These are phyloP conservation scores for Solanum piurae DNA, from an alignment of 257 asterid species.

Conservation along the genomic window DNA sequence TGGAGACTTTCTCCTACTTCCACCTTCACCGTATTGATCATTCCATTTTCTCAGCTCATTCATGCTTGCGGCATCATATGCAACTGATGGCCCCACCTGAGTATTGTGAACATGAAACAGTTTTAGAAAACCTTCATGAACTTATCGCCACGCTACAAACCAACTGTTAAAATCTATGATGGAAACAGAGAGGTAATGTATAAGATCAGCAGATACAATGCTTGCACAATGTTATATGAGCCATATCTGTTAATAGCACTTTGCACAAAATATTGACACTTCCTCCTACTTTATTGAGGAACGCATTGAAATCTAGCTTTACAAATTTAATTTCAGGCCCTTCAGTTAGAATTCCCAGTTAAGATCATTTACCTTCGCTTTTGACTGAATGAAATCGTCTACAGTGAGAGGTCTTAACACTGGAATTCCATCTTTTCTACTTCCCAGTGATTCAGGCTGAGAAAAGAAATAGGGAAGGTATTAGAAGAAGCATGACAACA, in stretches of 20 bases:
- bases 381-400: constrained; percentile 70
- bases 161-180: not conserved
- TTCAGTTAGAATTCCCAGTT: not conserved
- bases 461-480: not conserved
- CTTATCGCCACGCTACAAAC: not conserved
- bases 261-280: not conserved
- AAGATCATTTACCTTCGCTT: constrained; percentile 60
- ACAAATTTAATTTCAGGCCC: not conserved
- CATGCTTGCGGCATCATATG: constrained; percentile 91
- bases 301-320: not conserved
- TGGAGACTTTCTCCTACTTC: constrained; percentile 82
- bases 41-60: constrained; percentile 95
- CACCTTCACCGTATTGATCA: constrained; percentile 96
- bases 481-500: not conserved
- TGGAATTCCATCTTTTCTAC: constrained; percentile 23
- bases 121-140: not conserved
- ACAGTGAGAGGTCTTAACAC: constrained; percentile 49
- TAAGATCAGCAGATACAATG: not conserved
- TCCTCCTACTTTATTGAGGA: not conserved
- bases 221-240: not conserved
- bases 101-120: not conserved
- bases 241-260: not conserved
- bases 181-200: not conserved
- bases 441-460: constrained; percentile 32
- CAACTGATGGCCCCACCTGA: constrained; percentile 98